Conservation (phyloP, 306 rosid genomes). For the Prunus padus region DNA sequence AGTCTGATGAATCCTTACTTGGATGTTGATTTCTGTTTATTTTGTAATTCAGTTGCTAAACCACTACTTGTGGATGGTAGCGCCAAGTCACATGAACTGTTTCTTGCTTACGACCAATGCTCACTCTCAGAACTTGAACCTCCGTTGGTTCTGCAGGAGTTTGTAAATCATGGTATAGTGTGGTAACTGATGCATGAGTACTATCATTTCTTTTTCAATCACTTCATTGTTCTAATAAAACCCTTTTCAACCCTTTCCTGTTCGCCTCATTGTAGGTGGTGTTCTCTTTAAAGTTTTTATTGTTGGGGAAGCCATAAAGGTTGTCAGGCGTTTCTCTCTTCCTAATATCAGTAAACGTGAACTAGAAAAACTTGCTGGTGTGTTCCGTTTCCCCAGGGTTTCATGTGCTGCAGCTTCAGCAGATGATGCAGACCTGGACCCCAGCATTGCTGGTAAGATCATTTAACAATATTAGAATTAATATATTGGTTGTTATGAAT, state of each 20-base stretch:
- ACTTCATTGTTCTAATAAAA: neutral
- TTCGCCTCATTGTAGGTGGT: conserved; percentile 56
- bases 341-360: conserved; percentile 76
- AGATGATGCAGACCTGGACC: conserved; percentile 91
- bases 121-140: conserved; percentile 88
- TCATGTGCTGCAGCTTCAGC: conserved; percentile 98
- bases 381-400: conserved; percentile 78
- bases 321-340: conserved; percentile 85
- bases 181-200: neutral
- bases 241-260: neutral
- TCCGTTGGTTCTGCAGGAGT: conserved; percentile 90
- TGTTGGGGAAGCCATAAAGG: conserved; percentile 86
- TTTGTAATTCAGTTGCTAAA: conserved; percentile 60
- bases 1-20: neutral
- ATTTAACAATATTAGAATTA: neutral
- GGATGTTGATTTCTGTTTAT: neutral
- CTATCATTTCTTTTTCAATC: neutral
- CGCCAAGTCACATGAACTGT: conserved; percentile 77
- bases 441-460: conserved; percentile 69
- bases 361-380: conserved; percentile 59
- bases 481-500: neutral
- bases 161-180: conserved; percentile 81
- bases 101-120: conserved; percentile 72
- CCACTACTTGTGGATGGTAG: conserved; percentile 91
- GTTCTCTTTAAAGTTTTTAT: conserved; percentile 82